A percentile compares a stretch with the other conserved stretches of the same genome.
Evolutionary conservation across 1,139 yeast species (phyloP).

Genomic region (Torulaspora pretoriensis): DNA sequence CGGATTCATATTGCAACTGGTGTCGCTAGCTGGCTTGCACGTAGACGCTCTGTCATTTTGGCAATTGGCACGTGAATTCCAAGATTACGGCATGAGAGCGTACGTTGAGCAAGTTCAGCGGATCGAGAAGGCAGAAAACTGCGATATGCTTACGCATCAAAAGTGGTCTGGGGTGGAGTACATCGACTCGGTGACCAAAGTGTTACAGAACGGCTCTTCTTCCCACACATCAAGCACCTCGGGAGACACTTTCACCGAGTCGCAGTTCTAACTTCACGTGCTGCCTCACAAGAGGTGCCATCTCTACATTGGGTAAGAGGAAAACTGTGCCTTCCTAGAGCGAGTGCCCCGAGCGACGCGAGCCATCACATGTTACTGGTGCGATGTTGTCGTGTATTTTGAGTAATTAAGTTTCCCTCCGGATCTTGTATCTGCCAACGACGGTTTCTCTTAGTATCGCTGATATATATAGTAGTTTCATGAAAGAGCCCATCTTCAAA

Average conservation of each 20-base stretch:
- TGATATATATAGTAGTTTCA: background rate
- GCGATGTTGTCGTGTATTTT: too few species aligned
- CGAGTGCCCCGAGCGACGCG: too few species aligned
- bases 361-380: too few species aligned
- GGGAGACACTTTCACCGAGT: constrained; percentile 49
- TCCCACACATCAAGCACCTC: constrained; percentile 42
- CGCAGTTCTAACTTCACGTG: constrained; percentile 25
- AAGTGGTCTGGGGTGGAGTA: constrained; percentile 59
- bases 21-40: constrained; percentile 55
- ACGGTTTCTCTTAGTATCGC: background rate
- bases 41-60: constrained; percentile 48
- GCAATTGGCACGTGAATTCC: constrained; percentile 47
- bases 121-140: constrained; percentile 42
- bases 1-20: constrained; percentile 52
- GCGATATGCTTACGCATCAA: constrained; percentile 56
- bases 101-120: constrained; percentile 51
- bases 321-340: too few species aligned
- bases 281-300: background rate
- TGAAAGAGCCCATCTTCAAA: background rate
- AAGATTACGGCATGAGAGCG: constrained; percentile 51
- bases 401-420: too few species aligned
- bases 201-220: constrained; percentile 46
- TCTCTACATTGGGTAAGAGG: constrained; percentile 1
- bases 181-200: constrained; percentile 44
- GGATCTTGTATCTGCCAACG: too few species aligned